Percentiles rank a stretch among this genome's conserved stretches.
Evolutionary conservation across 768 basidiomycete genomes (phyloP).

Genomic region (Rhodotorula paludigena): DNA sequence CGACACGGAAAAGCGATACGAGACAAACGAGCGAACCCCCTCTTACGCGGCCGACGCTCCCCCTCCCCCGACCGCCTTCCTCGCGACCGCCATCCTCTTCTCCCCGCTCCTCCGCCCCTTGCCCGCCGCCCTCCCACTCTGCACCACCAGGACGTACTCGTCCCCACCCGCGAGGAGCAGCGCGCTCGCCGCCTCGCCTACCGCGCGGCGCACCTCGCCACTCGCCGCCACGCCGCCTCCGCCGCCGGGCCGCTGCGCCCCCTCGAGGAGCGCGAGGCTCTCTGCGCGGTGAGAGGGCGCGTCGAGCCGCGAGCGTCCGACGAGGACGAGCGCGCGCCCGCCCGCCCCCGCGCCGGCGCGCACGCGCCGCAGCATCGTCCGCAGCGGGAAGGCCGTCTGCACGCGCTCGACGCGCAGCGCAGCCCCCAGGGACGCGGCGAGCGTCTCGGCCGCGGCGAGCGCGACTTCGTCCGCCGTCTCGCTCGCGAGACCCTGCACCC

Average conservation of each 20-base stretch:
- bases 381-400: constrained; percentile 45
- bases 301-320: constrained; percentile 66
- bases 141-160: constrained; percentile 46
- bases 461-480: constrained; percentile 74
- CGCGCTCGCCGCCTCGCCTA: constrained; percentile 77
- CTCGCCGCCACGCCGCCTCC: background rate
- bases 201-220: constrained; percentile 66
- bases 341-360: constrained; percentile 51
- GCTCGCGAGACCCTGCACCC: constrained; percentile 55
- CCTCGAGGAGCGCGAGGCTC: constrained; percentile 59
- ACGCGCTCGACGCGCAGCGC: constrained; percentile 23
- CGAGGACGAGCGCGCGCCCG: constrained; percentile 60
- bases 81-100: constrained; percentile 1
- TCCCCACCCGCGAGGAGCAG: constrained; percentile 57
- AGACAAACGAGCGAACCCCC: too few species aligned
- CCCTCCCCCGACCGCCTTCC: background rate
- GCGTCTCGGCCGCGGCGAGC: constrained; percentile 58
- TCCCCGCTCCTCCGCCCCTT: constrained; percentile 13
- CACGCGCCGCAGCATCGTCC: constrained; percentile 56
- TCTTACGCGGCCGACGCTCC: background rate
- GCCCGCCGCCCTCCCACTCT: constrained; percentile 36
- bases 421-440: constrained; percentile 43
- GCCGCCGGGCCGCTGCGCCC: constrained; percentile 49
- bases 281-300: constrained; percentile 55
- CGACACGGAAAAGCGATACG: background rate